These are phyloP conservation scores for Zalaria sp. DNA, from an alignment of 2,329 filamentous ascomycete genomes.

Conservation along the genomic window DNA sequence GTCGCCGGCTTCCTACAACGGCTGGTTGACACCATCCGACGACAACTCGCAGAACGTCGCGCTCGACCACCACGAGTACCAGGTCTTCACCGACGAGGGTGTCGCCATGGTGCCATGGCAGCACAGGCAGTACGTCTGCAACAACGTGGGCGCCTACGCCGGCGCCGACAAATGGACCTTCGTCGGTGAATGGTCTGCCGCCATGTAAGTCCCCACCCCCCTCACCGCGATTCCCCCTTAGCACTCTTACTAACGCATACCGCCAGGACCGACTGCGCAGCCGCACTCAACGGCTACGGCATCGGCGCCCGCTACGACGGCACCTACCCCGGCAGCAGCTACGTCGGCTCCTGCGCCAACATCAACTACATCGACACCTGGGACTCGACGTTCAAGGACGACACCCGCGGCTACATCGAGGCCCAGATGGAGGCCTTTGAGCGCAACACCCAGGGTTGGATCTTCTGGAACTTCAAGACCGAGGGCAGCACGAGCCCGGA, in stretches of 20 bases:
- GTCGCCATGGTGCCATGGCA: slow-evolving; percentile 35
- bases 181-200: slow-evolving; percentile 55
- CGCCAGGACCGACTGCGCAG: slow-evolving; percentile 38
- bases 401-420: slow-evolving; percentile 38
- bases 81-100: slow-evolving; percentile 42
- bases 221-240: too few relatives aligned
- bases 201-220: slow-evolving; percentile 25
- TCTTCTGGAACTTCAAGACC: slow-evolving; percentile 46
- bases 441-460: slow-evolving; percentile 35
- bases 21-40: slow-evolving; percentile 39
- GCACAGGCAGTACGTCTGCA: slow-evolving; percentile 44
- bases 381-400: slow-evolving; percentile 27
- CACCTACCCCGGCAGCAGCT: slow-evolving; percentile 30
- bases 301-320: slow-evolving; percentile 48
- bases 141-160: slow-evolving; percentile 32
- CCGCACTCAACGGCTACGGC: slow-evolving; percentile 37
- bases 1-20: slow-evolving; percentile 43
- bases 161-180: slow-evolving; percentile 51
- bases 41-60: slow-evolving; percentile 39
- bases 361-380: slow-evolving; percentile 37
- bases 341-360: slow-evolving; percentile 40
- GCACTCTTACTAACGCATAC: too few relatives aligned
- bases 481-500: slow-evolving; percentile 27
- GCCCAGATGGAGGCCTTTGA: slow-evolving; percentile 41
- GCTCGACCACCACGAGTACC: slow-evolving; percentile 57